Base-by-base conservation (phyloP, 2,329 filamentous ascomycete species). In the Aciculosporium take region DNA sequence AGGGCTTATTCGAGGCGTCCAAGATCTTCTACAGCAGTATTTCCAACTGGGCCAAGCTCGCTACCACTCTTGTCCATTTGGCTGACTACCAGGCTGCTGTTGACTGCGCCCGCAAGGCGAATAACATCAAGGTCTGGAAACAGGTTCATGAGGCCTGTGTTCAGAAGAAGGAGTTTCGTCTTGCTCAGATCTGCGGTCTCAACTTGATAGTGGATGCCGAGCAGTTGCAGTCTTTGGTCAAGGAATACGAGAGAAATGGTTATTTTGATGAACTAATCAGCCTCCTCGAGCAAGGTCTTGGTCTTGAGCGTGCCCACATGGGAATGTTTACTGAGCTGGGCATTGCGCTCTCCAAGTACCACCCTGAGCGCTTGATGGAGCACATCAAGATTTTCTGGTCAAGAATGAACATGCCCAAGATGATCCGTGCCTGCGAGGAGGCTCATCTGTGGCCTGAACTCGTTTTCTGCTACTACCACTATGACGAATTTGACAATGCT, bases 21-120 rank as follows among this genome's bases (percentile, higher is more conserved):
- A 98, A 98, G 76, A 96, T 98, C 57, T 98, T 96, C 74, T 98
- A 80, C 69, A 86, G 79, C 42, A 96, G 85, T 67, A 94, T 98
- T 59, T 98, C 91, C 41, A 98, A 98, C 74, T 98, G 91, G 91
- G 89, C 89, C 42, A 98, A 98, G 71, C 79, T 98, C 54, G 88
- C 91, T 12, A 96, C 91, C 9, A 98, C 91, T 9, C 76, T 96
- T 46, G 91, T 98, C n/a, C 87, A 96, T 61, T 78, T 98, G 6
- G 83, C 81, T 49, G 91, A 98, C 53, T 96, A 98, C 68, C 93
- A 98, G 64, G 86, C 86, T 52, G 91, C 91, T 35, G 91, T 98
- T 32, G 91, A 98, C 61, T 95, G 87, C 56, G 91, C 93, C 21
- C 84, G 91, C 60, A 96, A 98, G 68, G 91, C 91, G 54, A 98